Percentiles rank a stretch among this genome's conserved stretches.
Conservation (phyloP, 1,139 yeast genomes). For the Protomyces lactucae-debilis region DNA sequence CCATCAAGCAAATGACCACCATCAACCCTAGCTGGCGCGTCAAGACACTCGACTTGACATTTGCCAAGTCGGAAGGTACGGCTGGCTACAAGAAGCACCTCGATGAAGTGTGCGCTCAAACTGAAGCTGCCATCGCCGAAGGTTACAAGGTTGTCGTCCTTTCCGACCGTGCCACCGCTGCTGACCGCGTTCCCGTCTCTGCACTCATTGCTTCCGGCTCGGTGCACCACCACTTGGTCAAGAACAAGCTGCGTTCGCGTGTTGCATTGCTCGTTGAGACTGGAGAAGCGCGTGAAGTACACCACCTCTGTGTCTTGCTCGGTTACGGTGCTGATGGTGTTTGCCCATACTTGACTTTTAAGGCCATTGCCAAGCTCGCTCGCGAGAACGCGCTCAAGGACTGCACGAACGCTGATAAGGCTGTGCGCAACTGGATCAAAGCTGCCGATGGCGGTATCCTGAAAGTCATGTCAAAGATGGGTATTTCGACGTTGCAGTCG, state of each 20-base stretch:
- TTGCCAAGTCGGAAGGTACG: constrained; percentile 72
- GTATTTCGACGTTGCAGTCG: constrained; percentile 93
- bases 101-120: constrained; percentile 81
- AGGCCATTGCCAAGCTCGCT: constrained; percentile 79
- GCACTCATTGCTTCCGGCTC: constrained; percentile 96
- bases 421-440: constrained; percentile 70
- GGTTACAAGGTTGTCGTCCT: constrained; percentile 69
- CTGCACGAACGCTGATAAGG: constrained; percentile 52
- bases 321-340: constrained; percentile 98
- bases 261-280: constrained; percentile 89
- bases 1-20: constrained; percentile 63
- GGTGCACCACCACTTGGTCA: constrained; percentile 91
- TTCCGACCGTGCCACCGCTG: constrained; percentile 61
- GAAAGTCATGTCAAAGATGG: constrained; percentile 99
- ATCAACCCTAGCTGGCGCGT: constrained; percentile 86
- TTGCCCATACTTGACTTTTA: constrained; percentile 89
- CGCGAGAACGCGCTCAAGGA: constrained; percentile 66
- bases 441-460: constrained; percentile 86
- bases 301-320: constrained; percentile 86
- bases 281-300: constrained; percentile 96
- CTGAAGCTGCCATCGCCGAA: constrained; percentile 76
- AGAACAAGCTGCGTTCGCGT: constrained; percentile 93
- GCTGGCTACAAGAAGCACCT: constrained; percentile 79
- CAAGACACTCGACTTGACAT: constrained; percentile 82
- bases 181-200: constrained; percentile 69